These are phyloP conservation scores for Cardiospermum halicacabum DNA, from an alignment of 345 rosid genomes.

Conservation along the genomic window DNA sequence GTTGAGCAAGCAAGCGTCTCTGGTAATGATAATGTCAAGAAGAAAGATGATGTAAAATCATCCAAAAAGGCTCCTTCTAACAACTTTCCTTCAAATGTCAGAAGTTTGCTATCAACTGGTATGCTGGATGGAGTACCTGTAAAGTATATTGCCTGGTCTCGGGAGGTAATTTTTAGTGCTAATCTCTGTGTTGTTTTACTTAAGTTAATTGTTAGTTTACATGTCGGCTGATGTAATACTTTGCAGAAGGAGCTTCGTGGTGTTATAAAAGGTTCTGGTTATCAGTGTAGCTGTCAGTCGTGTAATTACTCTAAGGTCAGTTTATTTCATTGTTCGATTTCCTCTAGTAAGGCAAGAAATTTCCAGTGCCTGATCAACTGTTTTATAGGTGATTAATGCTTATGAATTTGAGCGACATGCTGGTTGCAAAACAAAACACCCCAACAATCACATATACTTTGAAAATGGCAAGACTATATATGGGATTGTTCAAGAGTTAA, in stretches of 20 bases:
- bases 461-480: conserved; percentile 58
- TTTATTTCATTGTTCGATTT: conserved; percentile 3
- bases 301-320: conserved; percentile 51
- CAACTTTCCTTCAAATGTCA: conserved; percentile 52
- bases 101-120: conserved; percentile 57
- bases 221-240: conserved; percentile 15
- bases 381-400: conserved; percentile 43
- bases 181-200: not conserved
- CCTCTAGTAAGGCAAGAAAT: not conserved
- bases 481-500: conserved; percentile 55
- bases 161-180: conserved; percentile 37
- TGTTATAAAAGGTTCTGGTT: conserved; percentile 50
- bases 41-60: conserved; percentile 34
- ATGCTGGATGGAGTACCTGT: conserved; percentile 61
- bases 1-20: conserved; percentile 12
- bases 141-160: conserved; percentile 50
- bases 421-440: conserved; percentile 58
- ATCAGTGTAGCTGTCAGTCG: conserved; percentile 49
- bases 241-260: conserved; percentile 49
- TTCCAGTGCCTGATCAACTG: conserved; percentile 1
- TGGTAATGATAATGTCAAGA: conserved; percentile 24
- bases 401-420: conserved; percentile 62
- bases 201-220: conserved; percentile 16
- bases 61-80: conserved; percentile 34
- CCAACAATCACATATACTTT: conserved; percentile 57